Evolutionary conservation across 1,284 basidiomycete genomes (phyloP).

Genomic region (Sanghuangporus baumii): DNA sequence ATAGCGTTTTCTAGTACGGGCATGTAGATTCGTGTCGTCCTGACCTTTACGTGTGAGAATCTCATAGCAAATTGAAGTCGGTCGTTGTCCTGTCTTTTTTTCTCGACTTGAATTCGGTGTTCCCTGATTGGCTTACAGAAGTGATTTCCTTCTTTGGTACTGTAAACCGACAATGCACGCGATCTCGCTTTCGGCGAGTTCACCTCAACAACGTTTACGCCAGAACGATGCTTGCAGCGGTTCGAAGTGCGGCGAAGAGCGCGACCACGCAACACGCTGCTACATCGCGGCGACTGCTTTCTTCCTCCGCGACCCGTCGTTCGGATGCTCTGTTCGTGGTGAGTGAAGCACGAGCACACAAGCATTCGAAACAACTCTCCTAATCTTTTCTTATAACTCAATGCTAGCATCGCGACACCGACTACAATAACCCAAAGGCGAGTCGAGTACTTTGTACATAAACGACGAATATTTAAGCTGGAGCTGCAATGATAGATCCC

Average conservation of each 20-base stretch:
- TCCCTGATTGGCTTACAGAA: neutral
- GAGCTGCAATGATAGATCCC: slow-evolving; percentile 55
- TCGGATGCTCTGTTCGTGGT: slow-evolving; percentile 62
- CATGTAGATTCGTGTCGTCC: neutral
- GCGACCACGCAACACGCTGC: slow-evolving; percentile 20
- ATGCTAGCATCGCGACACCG: slow-evolving; percentile 84
- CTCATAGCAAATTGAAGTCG: neutral
- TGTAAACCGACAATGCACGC: neutral
- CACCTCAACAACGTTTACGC: neutral
- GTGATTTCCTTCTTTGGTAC: neutral
- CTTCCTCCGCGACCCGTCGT: slow-evolving; percentile 36
- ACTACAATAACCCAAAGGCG: slow-evolving; percentile 85
- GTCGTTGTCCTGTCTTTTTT: slow-evolving; percentile 3
- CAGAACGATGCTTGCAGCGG: slow-evolving; percentile 24
- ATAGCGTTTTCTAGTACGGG: neutral
- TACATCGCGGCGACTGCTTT: slow-evolving; percentile 34
- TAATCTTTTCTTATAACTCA: slow-evolving; percentile 12
- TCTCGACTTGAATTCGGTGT: neutral
- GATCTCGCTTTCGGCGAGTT: neutral
- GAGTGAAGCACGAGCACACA: slow-evolving; percentile 23
- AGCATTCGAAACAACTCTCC: slow-evolving; percentile 1
- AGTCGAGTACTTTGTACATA: neutral
- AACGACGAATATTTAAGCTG: neutral
- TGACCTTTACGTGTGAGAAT: neutral
- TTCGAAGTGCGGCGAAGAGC: slow-evolving; percentile 29